A percentile compares a stretch with the other conserved stretches of the same genome.
Evolutionary conservation across 306 rosid genomes (phyloP).

Genomic region (Lathyrus oleraceus): DNA sequence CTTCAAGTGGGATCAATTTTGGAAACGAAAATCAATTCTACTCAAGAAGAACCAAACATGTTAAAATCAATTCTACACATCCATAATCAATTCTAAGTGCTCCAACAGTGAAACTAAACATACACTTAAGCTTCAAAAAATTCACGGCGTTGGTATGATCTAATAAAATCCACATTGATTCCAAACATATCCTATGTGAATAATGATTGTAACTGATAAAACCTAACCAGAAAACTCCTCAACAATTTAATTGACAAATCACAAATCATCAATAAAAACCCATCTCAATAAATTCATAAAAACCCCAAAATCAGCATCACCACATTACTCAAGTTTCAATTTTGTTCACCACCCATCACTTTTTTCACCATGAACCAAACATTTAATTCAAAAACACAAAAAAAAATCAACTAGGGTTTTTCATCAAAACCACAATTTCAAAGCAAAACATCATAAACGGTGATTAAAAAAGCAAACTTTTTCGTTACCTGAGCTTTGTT

Average conservation of each 20-base stretch:
- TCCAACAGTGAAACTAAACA: neutral
- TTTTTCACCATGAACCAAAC: constrained; percentile 17
- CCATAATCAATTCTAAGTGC: too few species aligned
- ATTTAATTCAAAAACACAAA: neutral
- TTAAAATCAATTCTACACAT: too few species aligned
- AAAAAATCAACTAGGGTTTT: neutral
- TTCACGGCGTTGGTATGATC: neutral
- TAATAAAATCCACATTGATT: neutral
- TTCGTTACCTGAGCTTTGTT: constrained; percentile 76
- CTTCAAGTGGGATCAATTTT: too few species aligned
- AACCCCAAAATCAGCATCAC: neutral
- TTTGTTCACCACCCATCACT: neutral
- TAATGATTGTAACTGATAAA: neutral
- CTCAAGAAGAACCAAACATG: too few species aligned
- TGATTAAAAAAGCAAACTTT: constrained; percentile 29
- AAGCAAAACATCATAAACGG: neutral
- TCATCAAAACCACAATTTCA: constrained; percentile 21
- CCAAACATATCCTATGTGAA: neutral
- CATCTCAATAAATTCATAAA: neutral
- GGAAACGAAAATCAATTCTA: too few species aligned
- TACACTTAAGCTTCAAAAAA: neutral
- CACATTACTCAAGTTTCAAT: constrained; percentile 4
- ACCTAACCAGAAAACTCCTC: neutral
- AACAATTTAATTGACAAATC: constrained; percentile 3
- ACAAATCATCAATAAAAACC: constrained; percentile 19